Base-by-base conservation (phyloP, 2,329 filamentous ascomycete genomes). In the Pyrenophora seminiperda region DNA sequence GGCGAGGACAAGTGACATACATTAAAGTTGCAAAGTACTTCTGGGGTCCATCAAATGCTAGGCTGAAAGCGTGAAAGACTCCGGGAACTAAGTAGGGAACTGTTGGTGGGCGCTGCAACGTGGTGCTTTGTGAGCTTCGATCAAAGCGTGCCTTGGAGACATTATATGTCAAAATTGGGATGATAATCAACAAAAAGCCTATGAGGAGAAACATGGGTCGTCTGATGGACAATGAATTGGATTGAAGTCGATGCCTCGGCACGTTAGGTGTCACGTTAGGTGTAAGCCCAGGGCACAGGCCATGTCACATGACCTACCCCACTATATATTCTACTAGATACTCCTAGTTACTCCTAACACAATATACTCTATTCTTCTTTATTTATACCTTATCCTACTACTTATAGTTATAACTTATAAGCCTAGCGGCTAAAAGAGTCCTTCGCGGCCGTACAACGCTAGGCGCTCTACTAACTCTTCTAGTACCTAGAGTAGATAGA, bases 21-120 rank as follows among this genome's bases (percentile, higher is more conserved):
- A 67, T 47, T 17, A 65, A 38, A n/a, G 54, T 52, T 5, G 61
- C 65, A 29, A 68, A 63, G 41, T 62, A 66, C 20, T 55, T 58
- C 7, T 58, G 56, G 7, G 60, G 56, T 18, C 62, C 63, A 9
- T 51, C 33, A 15, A 48, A 52, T 3, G 57, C 54, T n/a, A 69
- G 34, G 7, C 56, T 53, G 24, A 61, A 52, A 1, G 54, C 44
- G 41, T 66, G 61, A 36, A 60, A 67, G 17, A 65, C 10, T 2
- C 58, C 62, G 5, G 62, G 61, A 4, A 67, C 29, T 13, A 56
- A 50, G 31, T 63, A 69, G 6, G 66, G 65, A 15, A 63, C 42
- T 14, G 56, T 60, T 2, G 65, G 61, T 7, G 66, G 63, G n/a
- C 17, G 46, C 17, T 62, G 63, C 0, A 3, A n/a, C 3, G 17